These are phyloP conservation scores for Yarrowia divulgata DNA, from an alignment of 805 yeast genomes.

Conservation along the genomic window DNA sequence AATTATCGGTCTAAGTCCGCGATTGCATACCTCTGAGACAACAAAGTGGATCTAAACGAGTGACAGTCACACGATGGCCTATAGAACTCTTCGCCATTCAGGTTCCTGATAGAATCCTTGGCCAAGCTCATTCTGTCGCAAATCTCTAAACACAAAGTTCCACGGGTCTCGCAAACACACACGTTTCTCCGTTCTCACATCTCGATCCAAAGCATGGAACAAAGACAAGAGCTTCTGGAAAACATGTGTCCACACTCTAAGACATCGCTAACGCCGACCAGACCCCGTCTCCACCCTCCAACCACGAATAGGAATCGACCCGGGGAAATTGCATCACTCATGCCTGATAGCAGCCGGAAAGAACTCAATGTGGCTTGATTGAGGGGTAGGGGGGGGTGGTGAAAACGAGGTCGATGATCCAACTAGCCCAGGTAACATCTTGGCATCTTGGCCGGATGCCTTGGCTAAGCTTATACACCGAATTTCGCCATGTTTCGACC, in stretches of 20 bases:
- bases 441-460: too few species aligned
- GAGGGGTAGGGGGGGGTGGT: neutral
- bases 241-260: conserved; percentile 12
- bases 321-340: conserved; percentile 25
- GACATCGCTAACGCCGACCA: neutral
- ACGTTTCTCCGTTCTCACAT: neutral
- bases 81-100: too few species aligned
- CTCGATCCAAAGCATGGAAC: neutral
- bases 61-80: neutral
- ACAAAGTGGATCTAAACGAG: neutral
- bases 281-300: neutral
- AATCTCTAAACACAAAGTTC: neutral
- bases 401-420: too few species aligned
- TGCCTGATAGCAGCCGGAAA: neutral
- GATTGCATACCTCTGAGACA: neutral
- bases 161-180: neutral
- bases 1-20: too few species aligned
- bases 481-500: too few species aligned
- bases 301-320: neutral
- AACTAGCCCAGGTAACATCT: too few species aligned
- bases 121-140: neutral
- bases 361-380: neutral
- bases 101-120: neutral
- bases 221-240: conserved; percentile 4
- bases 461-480: too few species aligned